These are phyloP conservation scores for Colletotrichum godetiae DNA, from an alignment of 2,329 filamentous ascomycete genomes.

Conservation along the genomic window DNA sequence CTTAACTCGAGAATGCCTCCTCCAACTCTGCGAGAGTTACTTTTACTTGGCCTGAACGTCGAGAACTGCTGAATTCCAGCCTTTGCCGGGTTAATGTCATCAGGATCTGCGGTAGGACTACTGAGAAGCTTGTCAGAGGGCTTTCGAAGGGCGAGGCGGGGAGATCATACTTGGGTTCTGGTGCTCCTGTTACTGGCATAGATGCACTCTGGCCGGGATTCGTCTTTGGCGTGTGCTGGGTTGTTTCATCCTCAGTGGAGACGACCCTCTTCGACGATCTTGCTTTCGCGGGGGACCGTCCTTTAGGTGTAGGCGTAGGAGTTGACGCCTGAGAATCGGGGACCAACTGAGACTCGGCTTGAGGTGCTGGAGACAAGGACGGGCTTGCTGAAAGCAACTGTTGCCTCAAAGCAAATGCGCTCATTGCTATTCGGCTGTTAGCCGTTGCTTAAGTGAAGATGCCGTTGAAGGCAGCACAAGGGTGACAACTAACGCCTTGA, in stretches of 20 bases:
- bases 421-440: conserved; percentile 47
- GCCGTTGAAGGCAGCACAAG: background rate
- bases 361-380: conserved; percentile 26
- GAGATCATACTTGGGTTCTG: background rate
- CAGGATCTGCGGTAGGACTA: background rate
- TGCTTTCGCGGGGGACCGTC: conserved; percentile 4
- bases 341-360: background rate
- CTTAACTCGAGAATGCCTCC: conserved; percentile 55
- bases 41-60: conserved; percentile 57
- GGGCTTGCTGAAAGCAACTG: conserved; percentile 41
- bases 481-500: conserved; percentile 46
- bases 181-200: background rate
- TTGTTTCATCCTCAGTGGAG: background rate
- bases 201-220: background rate
- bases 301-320: conserved; percentile 8
- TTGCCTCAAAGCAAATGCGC: conserved; percentile 57
- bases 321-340: conserved; percentile 1
- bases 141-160: too few relatives aligned
- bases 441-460: background rate
- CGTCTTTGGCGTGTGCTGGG: background rate
- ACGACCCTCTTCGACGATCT: conserved; percentile 11
- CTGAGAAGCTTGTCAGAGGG: background rate
- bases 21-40: conserved; percentile 53
- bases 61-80: conserved; percentile 48
- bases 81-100: background rate